phyloP scores from a whole-genome alignment of 164 flowering plant species.

The Dillenia suffruticosa region DNA sequence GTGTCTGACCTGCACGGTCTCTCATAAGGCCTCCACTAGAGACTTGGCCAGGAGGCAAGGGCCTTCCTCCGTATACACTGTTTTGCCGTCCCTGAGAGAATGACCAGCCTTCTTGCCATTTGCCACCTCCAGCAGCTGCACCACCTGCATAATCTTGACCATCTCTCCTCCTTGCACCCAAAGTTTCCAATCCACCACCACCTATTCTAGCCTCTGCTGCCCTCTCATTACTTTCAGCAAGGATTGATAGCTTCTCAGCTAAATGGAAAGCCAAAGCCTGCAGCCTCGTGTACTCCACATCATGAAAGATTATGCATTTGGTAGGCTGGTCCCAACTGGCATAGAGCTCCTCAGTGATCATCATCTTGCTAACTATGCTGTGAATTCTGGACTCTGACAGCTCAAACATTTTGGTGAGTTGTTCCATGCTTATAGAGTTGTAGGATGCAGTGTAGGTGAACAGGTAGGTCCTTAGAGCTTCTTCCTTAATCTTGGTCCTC shows the following conservation, averaged over 20 bases:
- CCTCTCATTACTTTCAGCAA: conserved; percentile 88
- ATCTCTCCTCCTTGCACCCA: conserved; percentile 66
- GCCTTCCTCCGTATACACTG: conserved; percentile 35
- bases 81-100: conserved; percentile 58
- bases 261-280: conserved; percentile 82
- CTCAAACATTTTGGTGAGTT: conserved; percentile 76
- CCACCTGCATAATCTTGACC: conserved; percentile 61
- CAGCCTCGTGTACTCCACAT: conserved; percentile 63
- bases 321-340: conserved; percentile 98
- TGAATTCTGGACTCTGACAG: conserved; percentile 52
- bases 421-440: conserved; percentile 66
- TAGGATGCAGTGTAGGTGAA: conserved; percentile 68
- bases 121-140: conserved; percentile 34
- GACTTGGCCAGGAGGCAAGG: conserved; percentile 18
- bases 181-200: conserved; percentile 69
- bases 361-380: conserved; percentile 84
- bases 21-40: conserved; percentile 39
- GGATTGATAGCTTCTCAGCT: conserved; percentile 66
- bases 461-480: conserved; percentile 82
- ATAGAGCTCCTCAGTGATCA: conserved; percentile 82
- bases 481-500: conserved; percentile 82
- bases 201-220: conserved; percentile 75
- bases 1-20: conserved; percentile 35
- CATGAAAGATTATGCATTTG: conserved; percentile 62
- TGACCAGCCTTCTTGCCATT: conserved; percentile 62